Conservation (phyloP, 1,139 yeast species). For the Hyphopichia khmerensis region DNA sequence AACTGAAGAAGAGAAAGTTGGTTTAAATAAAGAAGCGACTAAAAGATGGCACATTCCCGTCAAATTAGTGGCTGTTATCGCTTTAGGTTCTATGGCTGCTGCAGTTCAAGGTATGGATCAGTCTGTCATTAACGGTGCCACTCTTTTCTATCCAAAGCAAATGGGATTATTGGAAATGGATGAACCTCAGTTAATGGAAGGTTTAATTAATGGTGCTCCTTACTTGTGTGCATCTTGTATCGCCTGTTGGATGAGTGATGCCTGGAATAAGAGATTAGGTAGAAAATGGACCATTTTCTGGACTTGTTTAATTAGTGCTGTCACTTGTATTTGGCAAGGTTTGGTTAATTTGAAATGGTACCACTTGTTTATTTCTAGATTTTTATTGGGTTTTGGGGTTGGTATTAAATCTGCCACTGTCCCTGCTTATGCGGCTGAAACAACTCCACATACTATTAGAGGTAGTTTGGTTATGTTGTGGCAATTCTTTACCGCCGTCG, state of each 20-base stretch:
- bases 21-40: slow-evolving; percentile 55
- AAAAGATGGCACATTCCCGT: slow-evolving; percentile 66
- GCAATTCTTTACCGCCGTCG: slow-evolving; percentile 24
- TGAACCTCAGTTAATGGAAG: slow-evolving; percentile 59
- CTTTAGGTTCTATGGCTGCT: slow-evolving; percentile 78
- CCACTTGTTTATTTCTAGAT: slow-evolving; percentile 19
- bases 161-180: slow-evolving; percentile 46
- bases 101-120: slow-evolving; percentile 86
- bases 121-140: slow-evolving; percentile 74
- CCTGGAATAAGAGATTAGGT: slow-evolving; percentile 38
- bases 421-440: slow-evolving; percentile 24
- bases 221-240: slow-evolving; percentile 64
- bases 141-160: slow-evolving; percentile 54
- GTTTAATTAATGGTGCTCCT: slow-evolving; percentile 71
- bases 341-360: slow-evolving; percentile 17
- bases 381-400: slow-evolving; percentile 20
- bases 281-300: slow-evolving; percentile 21
- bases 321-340: slow-evolving; percentile 23
- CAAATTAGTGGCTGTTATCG: slow-evolving; percentile 60
- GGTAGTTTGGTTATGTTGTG: slow-evolving; percentile 24
- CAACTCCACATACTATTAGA: slow-evolving; percentile 20
- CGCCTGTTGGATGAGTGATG: slow-evolving; percentile 68
- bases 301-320: slow-evolving; percentile 18
- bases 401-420: slow-evolving; percentile 27
- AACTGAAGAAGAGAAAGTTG: slow-evolving; percentile 57